Evolutionary conservation across 192 early-diverging fungal species (phyloP).

Genomic region (Umbelopsis isabellina): DNA sequence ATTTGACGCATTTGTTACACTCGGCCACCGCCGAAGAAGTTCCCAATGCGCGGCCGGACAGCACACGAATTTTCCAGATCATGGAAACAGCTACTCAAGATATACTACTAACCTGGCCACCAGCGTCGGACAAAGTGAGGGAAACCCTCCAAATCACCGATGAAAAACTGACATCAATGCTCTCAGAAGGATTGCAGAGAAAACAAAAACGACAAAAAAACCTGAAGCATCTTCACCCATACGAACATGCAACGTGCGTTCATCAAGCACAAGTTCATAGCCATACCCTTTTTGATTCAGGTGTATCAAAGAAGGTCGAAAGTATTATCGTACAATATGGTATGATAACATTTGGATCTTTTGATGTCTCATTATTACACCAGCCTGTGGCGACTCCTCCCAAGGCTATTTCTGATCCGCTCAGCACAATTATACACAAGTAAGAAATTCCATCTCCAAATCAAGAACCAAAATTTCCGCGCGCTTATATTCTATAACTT

Average conservation of each 20-base stretch:
- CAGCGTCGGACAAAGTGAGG: conserved; percentile 4
- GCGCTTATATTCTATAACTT: neutral
- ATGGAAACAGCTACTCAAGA: conserved; percentile 9
- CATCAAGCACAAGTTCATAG: conserved; percentile 20
- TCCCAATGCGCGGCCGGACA: neutral
- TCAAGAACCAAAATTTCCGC: neutral
- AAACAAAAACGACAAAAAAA: neutral
- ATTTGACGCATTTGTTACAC: neutral
- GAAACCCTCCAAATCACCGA: conserved; percentile 24
- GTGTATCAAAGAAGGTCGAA: conserved; percentile 19
- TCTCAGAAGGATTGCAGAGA: conserved; percentile 11
- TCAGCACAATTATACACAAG: neutral
- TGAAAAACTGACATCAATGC: conserved; percentile 22
- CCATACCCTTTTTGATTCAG: neutral
- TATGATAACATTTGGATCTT: conserved; percentile 31
- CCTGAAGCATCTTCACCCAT: conserved; percentile 11
- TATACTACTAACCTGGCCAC: conserved; percentile 23
- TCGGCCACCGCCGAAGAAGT: neutral
- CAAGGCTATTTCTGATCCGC: neutral
- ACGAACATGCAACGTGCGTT: conserved; percentile 20
- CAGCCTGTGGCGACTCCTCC: neutral
- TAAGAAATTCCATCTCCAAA: neutral
- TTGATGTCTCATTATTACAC: conserved; percentile 14
- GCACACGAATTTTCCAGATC: conserved; percentile 23
- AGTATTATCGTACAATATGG: conserved; percentile 34